Evolutionary conservation across 2,329 filamentous ascomycete genomes (phyloP), one percentile per base, ranked within the genome.

Genomic region (Teratosphaeria nubilosa): DNA sequence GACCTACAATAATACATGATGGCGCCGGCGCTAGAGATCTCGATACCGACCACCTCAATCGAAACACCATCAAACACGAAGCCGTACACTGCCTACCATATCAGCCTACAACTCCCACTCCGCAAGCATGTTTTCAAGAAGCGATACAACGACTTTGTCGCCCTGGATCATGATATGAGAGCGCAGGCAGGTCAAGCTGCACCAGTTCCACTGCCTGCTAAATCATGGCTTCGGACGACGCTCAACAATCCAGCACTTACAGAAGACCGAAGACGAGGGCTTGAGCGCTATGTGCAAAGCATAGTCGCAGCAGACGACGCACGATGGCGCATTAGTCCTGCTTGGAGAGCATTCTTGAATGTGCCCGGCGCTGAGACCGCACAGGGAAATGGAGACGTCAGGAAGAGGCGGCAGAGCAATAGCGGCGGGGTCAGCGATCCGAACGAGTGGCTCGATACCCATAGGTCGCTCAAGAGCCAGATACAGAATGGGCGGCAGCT

Each of bases 71-170:
- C 76, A 56, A 75, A 79, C 51, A 77, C 79, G 62, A 89, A 90
- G 67, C 80, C 86, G 0, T 90, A 84, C 72, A 91, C 88, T 0
- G 80, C 86, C 63, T 92, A 91, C 77, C 88, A 89, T 72, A 86
- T 91, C 72, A 85, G 84, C 24, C 79, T 94, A 59, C 85, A 87
- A 55, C 84, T 91, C 1, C 88, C 89, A 0, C 80, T 92, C 14
- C 84, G 87, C 53, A 87, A 87, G 4, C 88, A 86, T 66, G 86
- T 87, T 63, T 79, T 91, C 5, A 84, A 86, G 68, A 92, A 91
- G 74, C 87, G 89, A 66, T 95, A 92, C 77, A 90, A 86, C 56
- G 89, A 94, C 70, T 94, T 94, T 69, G 76, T 78, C 57, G 72
- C 78, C 53, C 83, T 95, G 16, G 83, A 94, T 74, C 72, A 77